Conservation (phyloP, 805 yeast species). For the Candida michaelii region DNA sequence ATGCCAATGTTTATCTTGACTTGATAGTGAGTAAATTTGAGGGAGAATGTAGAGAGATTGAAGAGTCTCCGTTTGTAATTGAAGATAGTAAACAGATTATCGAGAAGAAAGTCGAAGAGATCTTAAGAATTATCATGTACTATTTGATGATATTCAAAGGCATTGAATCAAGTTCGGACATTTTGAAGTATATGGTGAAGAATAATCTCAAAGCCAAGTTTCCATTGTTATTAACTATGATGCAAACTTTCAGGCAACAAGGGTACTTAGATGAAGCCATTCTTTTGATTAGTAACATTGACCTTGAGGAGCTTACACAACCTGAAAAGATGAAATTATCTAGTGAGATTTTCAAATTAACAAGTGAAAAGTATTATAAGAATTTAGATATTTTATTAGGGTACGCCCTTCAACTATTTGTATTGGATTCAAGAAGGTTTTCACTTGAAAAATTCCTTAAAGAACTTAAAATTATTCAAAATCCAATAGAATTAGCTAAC, state of each 20-base stretch:
- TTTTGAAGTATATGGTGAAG: constrained; percentile 32
- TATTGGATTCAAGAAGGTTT: constrained; percentile 5
- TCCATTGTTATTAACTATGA: constrained; percentile 25
- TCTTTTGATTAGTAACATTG: constrained; percentile 30
- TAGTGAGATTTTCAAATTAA: constrained; percentile 32
- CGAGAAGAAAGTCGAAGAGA: constrained; percentile 23
- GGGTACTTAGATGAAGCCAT: constrained; percentile 35
- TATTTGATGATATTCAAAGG: constrained; percentile 41
- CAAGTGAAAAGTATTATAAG: constrained; percentile 26
- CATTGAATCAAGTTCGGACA: constrained; percentile 29
- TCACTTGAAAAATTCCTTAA: constrained; percentile 23
- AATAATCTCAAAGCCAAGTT: constrained; percentile 26
- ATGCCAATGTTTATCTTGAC: constrained; percentile 34
- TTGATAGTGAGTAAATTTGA: constrained; percentile 40
- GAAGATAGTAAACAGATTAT: constrained; percentile 18
- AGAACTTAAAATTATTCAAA: constrained; percentile 18
- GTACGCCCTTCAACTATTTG: constrained; percentile 32
- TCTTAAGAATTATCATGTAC: constrained; percentile 28
- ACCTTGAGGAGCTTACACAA: constrained; percentile 19
- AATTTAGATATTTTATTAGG: constrained; percentile 39
- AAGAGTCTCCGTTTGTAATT: constrained; percentile 9
- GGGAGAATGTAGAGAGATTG: constrained; percentile 17
- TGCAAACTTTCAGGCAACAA: constrained; percentile 29
- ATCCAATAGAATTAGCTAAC: constrained; percentile 27
- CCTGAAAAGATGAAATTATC: constrained; percentile 23